These are phyloP conservation scores for Chenopodium quinoa DNA, from an alignment of 148 eudicot species.

Conservation along the genomic window DNA sequence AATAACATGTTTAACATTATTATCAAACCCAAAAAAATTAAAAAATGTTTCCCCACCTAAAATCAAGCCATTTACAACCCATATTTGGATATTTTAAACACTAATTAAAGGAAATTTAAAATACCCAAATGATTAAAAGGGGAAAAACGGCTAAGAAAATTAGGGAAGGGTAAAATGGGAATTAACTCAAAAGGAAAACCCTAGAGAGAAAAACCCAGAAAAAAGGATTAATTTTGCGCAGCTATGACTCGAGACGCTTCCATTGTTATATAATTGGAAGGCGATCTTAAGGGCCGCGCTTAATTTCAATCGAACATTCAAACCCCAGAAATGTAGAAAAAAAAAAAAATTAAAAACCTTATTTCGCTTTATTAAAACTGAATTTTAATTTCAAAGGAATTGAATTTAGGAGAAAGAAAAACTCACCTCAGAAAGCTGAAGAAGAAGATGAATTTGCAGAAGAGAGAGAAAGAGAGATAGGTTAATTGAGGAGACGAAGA, in stretches of 20 bases:
- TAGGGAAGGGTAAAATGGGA: slow-evolving; percentile 24
- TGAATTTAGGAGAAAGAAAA: no score
- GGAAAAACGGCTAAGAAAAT: background rate
- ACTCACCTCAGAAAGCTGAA: background rate
- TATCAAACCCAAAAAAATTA: background rate
- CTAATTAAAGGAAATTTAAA: slow-evolving; percentile 7
- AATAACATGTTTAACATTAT: background rate
- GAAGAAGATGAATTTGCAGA: background rate
- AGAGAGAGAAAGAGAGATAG: no score
- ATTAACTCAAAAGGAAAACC: slow-evolving; percentile 59
- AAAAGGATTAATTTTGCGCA: slow-evolving; percentile 49
- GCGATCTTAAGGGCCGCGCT: slow-evolving; percentile 95
- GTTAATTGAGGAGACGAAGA: no score
- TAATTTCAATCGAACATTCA: background rate
- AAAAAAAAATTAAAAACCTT: no score
- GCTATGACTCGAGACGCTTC: slow-evolving; percentile 99
- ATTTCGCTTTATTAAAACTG: no score
- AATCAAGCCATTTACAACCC: slow-evolving; percentile 26
- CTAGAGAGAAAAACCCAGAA: slow-evolving; percentile 36
- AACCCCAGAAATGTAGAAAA: background rate
- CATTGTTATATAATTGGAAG: slow-evolving; percentile 53
- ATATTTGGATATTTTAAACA: slow-evolving; percentile 16
- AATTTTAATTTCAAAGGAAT: no score
- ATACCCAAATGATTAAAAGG: background rate
- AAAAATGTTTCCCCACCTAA: slow-evolving; percentile 26